phyloP scores from a whole-genome alignment of 148 eudicot species.

The Simmondsia chinensis region DNA sequence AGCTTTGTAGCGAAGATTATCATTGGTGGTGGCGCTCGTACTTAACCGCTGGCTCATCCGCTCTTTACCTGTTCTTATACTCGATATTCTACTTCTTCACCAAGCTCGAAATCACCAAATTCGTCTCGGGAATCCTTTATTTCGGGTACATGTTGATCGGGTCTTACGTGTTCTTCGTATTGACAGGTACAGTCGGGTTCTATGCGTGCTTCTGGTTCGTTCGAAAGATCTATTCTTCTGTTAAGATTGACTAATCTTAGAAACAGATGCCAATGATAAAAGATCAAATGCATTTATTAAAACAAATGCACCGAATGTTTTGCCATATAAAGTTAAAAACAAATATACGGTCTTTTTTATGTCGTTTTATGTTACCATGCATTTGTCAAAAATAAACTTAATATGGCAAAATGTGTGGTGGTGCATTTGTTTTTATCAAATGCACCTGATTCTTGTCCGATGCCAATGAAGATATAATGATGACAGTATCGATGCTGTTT shows the following conservation, averaged over 20 bases:
- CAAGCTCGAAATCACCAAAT: slow-evolving; percentile 11
- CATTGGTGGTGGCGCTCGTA: slow-evolving; percentile 14
- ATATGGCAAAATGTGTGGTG: too few species aligned
- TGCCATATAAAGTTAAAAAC: too few species aligned
- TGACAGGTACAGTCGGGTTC: slow-evolving; percentile 10
- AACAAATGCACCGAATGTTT: too few species aligned
- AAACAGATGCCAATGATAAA: too few species aligned
- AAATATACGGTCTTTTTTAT: too few species aligned
- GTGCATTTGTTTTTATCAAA: too few species aligned
- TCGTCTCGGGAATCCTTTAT: slow-evolving; percentile 9
- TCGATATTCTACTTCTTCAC: slow-evolving; percentile 14
- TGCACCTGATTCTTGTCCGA: too few species aligned
- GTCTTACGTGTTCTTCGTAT: slow-evolving; percentile 10
- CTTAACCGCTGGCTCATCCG: slow-evolving; percentile 10
- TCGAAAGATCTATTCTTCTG: slow-evolving; percentile 10
- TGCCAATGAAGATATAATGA: too few species aligned
- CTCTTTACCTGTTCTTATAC: slow-evolving; percentile 8
- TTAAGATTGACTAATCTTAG: slow-evolving; percentile 6
- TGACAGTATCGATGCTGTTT: too few species aligned
- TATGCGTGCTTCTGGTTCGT: slow-evolving; percentile 14
- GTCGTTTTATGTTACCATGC: too few species aligned
- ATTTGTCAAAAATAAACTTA: too few species aligned
- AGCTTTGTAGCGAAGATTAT: slow-evolving; percentile 13
- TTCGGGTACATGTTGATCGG: slow-evolving; percentile 13
- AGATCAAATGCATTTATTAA: too few species aligned